Evolutionary conservation across 2,329 filamentous ascomycete genomes (phyloP).

Genomic region (Chaetomiaceae sp.): DNA sequence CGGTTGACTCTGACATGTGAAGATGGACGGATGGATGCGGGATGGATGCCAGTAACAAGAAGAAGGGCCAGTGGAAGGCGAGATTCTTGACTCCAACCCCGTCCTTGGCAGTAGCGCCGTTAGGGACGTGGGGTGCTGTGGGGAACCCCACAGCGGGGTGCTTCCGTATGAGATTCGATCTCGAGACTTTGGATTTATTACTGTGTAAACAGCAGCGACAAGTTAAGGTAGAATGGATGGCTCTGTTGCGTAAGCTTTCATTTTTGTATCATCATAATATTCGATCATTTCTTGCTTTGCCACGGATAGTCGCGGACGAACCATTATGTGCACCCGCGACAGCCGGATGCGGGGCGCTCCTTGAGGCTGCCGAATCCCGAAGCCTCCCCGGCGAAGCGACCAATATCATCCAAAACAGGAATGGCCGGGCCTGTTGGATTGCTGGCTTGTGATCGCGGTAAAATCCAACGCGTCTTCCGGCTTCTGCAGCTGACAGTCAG

Average conservation of each 20-base stretch:
- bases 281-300: neutral
- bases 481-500: too few relatives aligned
- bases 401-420: neutral
- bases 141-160: neutral
- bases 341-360: conserved; percentile 3
- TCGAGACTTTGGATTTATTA: too few relatives aligned
- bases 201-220: too few relatives aligned
- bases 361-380: conserved; percentile 5
- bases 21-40: neutral
- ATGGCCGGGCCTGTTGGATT: too few relatives aligned
- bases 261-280: neutral
- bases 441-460: neutral
- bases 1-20: conserved; percentile 19
- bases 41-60: neutral
- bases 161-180: too few relatives aligned
- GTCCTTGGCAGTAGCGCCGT: neutral
- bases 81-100: neutral
- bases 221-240: neutral
- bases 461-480: too few relatives aligned
- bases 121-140: conserved; percentile 7
- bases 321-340: neutral
- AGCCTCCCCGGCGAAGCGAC: neutral
- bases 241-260: neutral
- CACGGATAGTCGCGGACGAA: neutral
- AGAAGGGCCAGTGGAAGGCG: neutral